phyloP scores from a whole-genome alignment of 495 filamentous ascomycete species.

The Hypoxylon cercidicola region DNA sequence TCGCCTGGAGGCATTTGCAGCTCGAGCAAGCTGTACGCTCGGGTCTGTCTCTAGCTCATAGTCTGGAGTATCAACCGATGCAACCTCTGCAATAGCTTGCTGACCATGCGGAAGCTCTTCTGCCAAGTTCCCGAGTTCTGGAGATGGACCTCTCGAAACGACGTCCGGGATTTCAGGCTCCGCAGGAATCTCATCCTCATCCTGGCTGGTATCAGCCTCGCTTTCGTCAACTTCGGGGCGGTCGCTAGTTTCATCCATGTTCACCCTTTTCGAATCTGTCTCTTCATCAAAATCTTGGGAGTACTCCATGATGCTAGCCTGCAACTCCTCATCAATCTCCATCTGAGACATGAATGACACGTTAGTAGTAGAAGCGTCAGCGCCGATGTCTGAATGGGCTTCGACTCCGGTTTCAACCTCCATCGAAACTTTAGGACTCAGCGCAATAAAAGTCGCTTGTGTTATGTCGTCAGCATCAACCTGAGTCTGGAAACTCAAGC shows the following conservation, averaged over 20 bases:
- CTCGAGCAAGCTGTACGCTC: slow-evolving; percentile 50
- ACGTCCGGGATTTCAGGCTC: slow-evolving; percentile 6
- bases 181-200: slow-evolving; percentile 12
- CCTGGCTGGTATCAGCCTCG: slow-evolving; percentile 1
- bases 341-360: slow-evolving; percentile 39
- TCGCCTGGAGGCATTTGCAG: slow-evolving; percentile 45
- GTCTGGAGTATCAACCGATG: slow-evolving; percentile 13
- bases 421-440: neutral
- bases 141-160: slow-evolving; percentile 16
- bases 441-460: slow-evolving; percentile 15
- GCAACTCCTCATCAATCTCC: slow-evolving; percentile 45
- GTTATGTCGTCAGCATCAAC: slow-evolving; percentile 21
- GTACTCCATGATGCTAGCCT: slow-evolving; percentile 42
- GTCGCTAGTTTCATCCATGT: slow-evolving; percentile 4
- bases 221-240: slow-evolving; percentile 11
- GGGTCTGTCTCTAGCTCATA: slow-evolving; percentile 34
- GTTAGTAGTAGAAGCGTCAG: slow-evolving; percentile 12
- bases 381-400: neutral
- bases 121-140: slow-evolving; percentile 15
- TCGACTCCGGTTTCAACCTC: slow-evolving; percentile 10
- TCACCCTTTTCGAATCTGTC: neutral
- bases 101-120: slow-evolving; percentile 8
- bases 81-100: slow-evolving; percentile 5
- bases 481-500: slow-evolving; percentile 36
- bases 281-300: slow-evolving; percentile 29